Percentiles rank a stretch among this genome's conserved stretches.
Evolutionary conservation across 2,329 filamentous ascomycete genomes (phyloP).

Genomic region (Lachnellula willkommii): DNA sequence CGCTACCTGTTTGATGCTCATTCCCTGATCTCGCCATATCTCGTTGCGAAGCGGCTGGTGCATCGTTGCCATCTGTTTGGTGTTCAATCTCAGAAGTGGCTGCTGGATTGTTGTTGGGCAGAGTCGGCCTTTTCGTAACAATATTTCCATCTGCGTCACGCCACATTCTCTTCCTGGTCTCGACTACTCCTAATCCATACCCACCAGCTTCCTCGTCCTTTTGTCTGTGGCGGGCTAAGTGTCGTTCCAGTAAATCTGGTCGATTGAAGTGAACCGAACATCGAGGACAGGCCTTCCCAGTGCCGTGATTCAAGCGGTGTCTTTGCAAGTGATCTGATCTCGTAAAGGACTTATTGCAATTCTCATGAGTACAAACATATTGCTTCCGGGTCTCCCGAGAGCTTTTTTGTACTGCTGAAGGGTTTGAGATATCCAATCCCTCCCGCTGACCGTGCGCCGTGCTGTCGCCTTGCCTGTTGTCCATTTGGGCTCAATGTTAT

Average conservation of each 20-base stretch:
- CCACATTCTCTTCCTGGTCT: constrained; percentile 53
- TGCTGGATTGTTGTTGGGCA: constrained; percentile 3
- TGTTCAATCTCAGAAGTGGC: not conserved
- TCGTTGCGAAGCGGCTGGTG: not conserved
- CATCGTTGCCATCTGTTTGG: not conserved
- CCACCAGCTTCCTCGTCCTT: constrained; percentile 52
- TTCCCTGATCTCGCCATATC: not conserved
- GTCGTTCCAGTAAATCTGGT: constrained; percentile 54
- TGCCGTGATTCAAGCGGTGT: constrained; percentile 52
- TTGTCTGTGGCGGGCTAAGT: constrained; percentile 49
- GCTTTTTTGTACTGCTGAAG: not conserved
- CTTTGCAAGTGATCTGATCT: constrained; percentile 54
- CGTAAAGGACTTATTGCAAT: constrained; percentile 50
- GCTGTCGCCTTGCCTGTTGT: not conserved
- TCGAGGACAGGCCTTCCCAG: constrained; percentile 50
- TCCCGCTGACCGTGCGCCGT: not conserved
- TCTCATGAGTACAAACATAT: constrained; percentile 39
- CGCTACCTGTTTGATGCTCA: not conserved
- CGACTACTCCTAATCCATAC: constrained; percentile 44
- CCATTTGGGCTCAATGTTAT: not conserved
- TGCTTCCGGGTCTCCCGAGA: constrained; percentile 16
- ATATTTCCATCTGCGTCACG: constrained; percentile 48
- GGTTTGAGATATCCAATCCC: not conserved
- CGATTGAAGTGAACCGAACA: constrained; percentile 58
- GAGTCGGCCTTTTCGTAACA: constrained; percentile 39